Evolutionary conservation across 768 basidiomycete genomes (phyloP), one percentile per base, ranked within the genome.

Genomic region (Suillus paluster): DNA sequence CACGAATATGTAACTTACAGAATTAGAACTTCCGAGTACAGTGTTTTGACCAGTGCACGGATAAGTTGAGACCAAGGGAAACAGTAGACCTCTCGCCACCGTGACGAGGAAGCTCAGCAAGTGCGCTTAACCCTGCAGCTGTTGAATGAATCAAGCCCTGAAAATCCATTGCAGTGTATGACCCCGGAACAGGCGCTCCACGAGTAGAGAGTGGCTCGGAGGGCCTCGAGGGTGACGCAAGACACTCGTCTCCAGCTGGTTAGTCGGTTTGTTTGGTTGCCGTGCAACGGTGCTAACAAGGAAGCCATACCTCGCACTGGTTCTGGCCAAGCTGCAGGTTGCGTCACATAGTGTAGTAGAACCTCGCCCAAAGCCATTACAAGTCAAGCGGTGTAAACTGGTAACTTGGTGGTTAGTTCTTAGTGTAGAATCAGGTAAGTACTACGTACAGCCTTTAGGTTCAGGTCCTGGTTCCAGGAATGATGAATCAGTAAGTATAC

Each of bases 21-120:
- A 38, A 38, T 54, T 1, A 38, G 15, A 25, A 38, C 36, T 11
- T 54, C 36, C 23, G 53, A 8, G 17, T 36, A 54, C 23, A 54
- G n/a, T 1, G 53, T 54, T 15, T 54, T 38, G 9, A 36, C 53
- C 23, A 54, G 23, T 4, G 36, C 53, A 54, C 17, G 53, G 23
- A 54, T 4, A 25, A 54, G 36, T 11, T 38, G 53, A 54, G 53
- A 54, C 53, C 53, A 54, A 38, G 12, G 12, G 50, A 33, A 52
- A 52, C n/a, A n/a, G 49, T 50, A n/a, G 49, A 30, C 27, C 49
- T 50, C 19, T 30, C 9, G 27, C 30, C 17, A 50, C 30, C 30
- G 6, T 30, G 6, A 6, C 30, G 30, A 30, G 30, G 30, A 30
- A 30, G 30, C 30, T 6, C 30, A 30, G 30, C 30, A 30, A 30